Percentiles rank a stretch among this genome's conserved stretches.
These are phyloP conservation scores for Phytophthora pistaciae DNA, from an alignment of 352 stramenopile genomes.

Conservation along the genomic window DNA sequence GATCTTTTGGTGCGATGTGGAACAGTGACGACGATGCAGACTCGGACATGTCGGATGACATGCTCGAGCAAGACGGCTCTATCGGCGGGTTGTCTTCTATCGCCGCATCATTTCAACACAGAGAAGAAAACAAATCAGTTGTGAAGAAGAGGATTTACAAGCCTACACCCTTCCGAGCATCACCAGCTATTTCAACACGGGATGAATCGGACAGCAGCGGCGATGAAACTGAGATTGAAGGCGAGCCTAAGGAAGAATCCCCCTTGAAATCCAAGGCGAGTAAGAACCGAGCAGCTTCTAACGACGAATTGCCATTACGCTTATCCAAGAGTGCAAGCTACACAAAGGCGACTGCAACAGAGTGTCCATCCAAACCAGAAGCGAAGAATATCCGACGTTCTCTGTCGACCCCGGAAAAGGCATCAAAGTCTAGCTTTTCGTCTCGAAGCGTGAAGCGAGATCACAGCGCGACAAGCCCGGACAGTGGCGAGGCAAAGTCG, in stretches of 20 bases:
- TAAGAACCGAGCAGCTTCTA: slow-evolving; percentile 9
- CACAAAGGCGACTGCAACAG: slow-evolving; percentile 9
- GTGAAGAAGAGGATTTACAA: slow-evolving; percentile 58
- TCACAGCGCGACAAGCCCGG: slow-evolving; percentile 2
- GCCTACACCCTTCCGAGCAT: slow-evolving; percentile 40
- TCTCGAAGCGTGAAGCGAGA: slow-evolving; percentile 22
- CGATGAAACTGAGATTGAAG: slow-evolving; percentile 72
- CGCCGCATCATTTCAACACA: slow-evolving; percentile 58
- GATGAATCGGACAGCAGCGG: slow-evolving; percentile 58
- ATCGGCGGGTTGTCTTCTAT: slow-evolving; percentile 56
- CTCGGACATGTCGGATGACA: slow-evolving; percentile 77
- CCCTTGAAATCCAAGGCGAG: background rate
- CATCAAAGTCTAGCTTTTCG: slow-evolving; percentile 4
- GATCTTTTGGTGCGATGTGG: slow-evolving; percentile 14
- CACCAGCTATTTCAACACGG: slow-evolving; percentile 35
- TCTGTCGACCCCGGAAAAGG: slow-evolving; percentile 35
- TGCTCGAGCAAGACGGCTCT: slow-evolving; percentile 72
- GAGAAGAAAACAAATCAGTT: slow-evolving; percentile 23
- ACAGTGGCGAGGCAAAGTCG: background rate
- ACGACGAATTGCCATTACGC: slow-evolving; percentile 3
- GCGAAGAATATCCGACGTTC: slow-evolving; percentile 22
- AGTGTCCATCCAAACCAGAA: background rate
- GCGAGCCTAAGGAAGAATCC: slow-evolving; percentile 53
- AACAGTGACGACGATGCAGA: slow-evolving; percentile 47
- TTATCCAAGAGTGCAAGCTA: slow-evolving; percentile 29